Evolutionary conservation across 1,284 basidiomycete genomes (phyloP), one percentile per base, ranked within the genome.

Genomic region (Tylopilus orsonianus): DNA sequence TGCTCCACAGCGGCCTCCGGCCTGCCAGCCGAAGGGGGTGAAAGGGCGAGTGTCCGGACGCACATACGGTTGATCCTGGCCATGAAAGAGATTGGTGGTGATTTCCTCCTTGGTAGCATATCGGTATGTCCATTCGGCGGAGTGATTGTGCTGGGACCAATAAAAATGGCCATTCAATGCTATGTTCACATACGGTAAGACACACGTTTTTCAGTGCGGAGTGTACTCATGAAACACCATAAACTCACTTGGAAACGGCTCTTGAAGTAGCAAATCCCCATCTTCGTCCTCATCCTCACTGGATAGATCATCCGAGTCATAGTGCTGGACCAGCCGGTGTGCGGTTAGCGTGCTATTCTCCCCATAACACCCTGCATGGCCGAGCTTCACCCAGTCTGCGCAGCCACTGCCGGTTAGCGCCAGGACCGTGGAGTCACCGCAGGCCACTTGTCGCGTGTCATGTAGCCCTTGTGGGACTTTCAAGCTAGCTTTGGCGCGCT

Each of bases 61-160:
- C 33, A 33, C 45, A 37, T 59, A 61, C 13, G 35, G 44, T 34
- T 52, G 54, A 18, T 45, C 43, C 32, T 56, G 55, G 9, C 54
- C 60, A 9, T 18, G 52, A 39, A 65, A 66, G 41, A 52, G 37
- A 48, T 65, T 68, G 42, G 53, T 54, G 13, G 40, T 52, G 4
- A 69, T 62, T 42, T 65, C 64, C 18, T 68, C 51, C 22, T 56
- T 41, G 23, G 64, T 68, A 20, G 64, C 56, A 26, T 65, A 68
- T 42, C 64, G 66, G 51, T 69, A 68, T 26, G 22, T 40, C 67
- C 67, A 65, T 20, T 49, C 49, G 8, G 41, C 41, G 19, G 53
- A 40, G 33, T 7, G 12, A 33, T 52, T 23, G 22, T 36, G 44
- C 20, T 59, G 29, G 13, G 29, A 30, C 38, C 16, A 18, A 27